Evolutionary conservation across 2,329 filamentous ascomycete species (phyloP), one percentile per base, ranked within the genome.

Genomic region (Penicillium sp.): DNA sequence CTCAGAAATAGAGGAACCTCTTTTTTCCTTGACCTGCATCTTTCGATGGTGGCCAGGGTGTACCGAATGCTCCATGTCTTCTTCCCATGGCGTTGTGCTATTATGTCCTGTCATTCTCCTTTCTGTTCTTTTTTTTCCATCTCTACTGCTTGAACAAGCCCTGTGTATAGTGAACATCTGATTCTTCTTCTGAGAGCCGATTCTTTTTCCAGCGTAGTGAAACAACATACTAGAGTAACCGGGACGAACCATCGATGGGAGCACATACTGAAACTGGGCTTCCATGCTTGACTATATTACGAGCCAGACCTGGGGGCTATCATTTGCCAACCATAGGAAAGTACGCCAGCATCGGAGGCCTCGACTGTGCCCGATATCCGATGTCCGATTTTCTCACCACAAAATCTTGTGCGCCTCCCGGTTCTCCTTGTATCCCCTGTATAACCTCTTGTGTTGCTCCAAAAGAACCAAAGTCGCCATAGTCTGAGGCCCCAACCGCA

Each of bases 401-500:
- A 14, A 1, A 18, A 34, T 10, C 22, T 18, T 43, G 13, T 14
- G n/a, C 13, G 10, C 12, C n/a, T 16, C n/a, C 22, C 12, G 25
- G 12, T 14, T 37, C 10, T 35, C 28, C 28, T 33, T 39, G 2
- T 25, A 35, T 5, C 13, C 13, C 29, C 35, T 33, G 11, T 39
- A 95, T 22, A 84, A 68, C 70, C 86, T 88, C 74, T 91, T 89
- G 71, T 95, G 89, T 68, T 89, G 84, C 69, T 95, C 89, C 64
- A 95, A 69, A 69, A 93, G 91, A 63, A 95, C 67, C 69, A 95
- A 91, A 30, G 89, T 95, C 61, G 86, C 86, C 53, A 95, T 87
- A 7, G 89, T 95, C 74, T 95, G 89, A 30, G 79, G 79, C 1
- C 78, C 80, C 5, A 82, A 64, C 19, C 79, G 71, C 43, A 81